Percentiles rank a stretch among this genome's conserved stretches.
Evolutionary conservation across 257 asterid genomes (phyloP).

Genomic region (Fraxinus cuspidata): DNA sequence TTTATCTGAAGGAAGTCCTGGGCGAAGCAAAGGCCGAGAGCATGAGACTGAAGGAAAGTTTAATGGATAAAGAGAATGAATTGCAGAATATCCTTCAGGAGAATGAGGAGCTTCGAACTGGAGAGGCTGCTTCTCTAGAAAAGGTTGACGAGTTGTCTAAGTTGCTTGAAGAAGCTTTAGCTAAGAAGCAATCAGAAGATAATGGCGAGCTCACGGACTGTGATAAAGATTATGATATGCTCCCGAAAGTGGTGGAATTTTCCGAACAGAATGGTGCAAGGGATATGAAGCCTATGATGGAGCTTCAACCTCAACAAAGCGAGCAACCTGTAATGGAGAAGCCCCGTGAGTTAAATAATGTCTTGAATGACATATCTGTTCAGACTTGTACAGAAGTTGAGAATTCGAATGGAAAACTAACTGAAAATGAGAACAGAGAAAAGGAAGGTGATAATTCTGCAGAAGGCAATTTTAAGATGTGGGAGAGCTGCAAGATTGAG

Average conservation of each 20-base stretch:
- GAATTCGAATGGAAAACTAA: constrained; percentile 37
- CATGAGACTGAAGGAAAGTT: constrained; percentile 72
- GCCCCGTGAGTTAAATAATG: constrained; percentile 32
- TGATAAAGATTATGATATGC: constrained; percentile 82
- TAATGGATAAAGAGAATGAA: constrained; percentile 78
- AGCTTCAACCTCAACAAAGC: constrained; percentile 32
- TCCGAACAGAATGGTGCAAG: constrained; percentile 81
- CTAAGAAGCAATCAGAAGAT: constrained; percentile 53
- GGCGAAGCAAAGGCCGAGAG: constrained; percentile 85
- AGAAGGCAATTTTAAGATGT: constrained; percentile 70
- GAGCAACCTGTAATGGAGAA: constrained; percentile 37
- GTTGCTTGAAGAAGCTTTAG: constrained; percentile 71
- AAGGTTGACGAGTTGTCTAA: constrained; percentile 66
- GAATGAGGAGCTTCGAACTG: constrained; percentile 65
- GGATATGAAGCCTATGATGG: constrained; percentile 50
- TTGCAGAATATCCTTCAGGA: constrained; percentile 61
- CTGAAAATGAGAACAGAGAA: constrained; percentile 33
- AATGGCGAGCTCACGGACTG: constrained; percentile 68
- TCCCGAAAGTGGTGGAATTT: constrained; percentile 85
- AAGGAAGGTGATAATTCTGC: constrained; percentile 43
- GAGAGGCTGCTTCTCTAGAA: constrained; percentile 53
- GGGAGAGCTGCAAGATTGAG: constrained; percentile 90
- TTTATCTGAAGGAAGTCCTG: constrained; percentile 71
- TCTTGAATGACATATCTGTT: constrained; percentile 31
- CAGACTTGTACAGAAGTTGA: constrained; percentile 34